Base-by-base conservation (phyloP, 257 asterid species). In the Cynanchum wilfordii region DNA sequence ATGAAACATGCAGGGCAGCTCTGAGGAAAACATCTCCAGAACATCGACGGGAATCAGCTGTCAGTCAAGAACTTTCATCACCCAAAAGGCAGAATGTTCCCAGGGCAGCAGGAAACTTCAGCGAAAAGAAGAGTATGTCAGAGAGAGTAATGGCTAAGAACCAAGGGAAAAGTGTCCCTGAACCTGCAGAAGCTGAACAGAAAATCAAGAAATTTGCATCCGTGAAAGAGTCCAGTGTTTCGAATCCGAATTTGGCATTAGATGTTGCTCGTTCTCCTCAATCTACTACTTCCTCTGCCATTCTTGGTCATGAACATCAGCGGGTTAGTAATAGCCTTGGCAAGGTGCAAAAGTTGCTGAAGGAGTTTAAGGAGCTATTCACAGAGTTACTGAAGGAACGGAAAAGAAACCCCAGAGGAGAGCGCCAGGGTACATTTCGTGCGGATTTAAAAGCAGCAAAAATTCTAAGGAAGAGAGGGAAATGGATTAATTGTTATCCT, bases 401-500 rank as follows among this genome's bases (percentile, higher is more conserved):
- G 40, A 5, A 24, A 38, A 50, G 4, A 20, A 3, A 2, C 9
- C 58, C 44, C 29, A 62, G 15, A 45, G 19, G 10, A 29, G 7
- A 45, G 19, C 58, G 47, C 29, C 15, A 9, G 55, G 66, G 36
- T 50, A 19, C 5, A 10, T 50, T 5, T 73, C 57, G 40, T 40
- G 71, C 38, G 0, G 71, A 66, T 66, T 11, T 66, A 45, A 44
- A 10, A 52, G 77, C 71, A 29, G 72, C 71, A 20, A 19, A 2
- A 0, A 22, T 19, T n/a, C 62, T 73, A 6, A 73, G 22, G 47
- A 2, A 36, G 11, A 11, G 52, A 2, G 58, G 16, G 59, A 36
- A 51, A 19, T 65, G 70, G 63, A 57, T 73, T 22, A 72, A 72
- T 7, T 44, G 33, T 52, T 4, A 27, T 17, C 27, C 10, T 15